Evolutionary conservation across 2,329 filamentous ascomycete genomes (phyloP).

Genomic region (Cladosporium sp.): DNA sequence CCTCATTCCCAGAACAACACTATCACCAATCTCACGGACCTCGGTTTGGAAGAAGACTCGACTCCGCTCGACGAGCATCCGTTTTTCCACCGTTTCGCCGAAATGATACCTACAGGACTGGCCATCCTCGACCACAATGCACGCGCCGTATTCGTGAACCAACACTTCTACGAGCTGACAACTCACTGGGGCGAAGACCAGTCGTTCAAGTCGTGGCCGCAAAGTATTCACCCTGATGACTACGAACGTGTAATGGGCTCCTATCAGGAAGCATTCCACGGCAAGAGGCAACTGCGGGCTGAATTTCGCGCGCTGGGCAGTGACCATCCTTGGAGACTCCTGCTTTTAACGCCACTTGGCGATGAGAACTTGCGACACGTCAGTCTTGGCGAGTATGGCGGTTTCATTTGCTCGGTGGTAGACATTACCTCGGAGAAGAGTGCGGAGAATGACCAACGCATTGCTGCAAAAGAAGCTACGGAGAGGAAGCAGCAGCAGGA

Average conservation of each 20-base stretch:
- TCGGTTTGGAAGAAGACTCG: neutral
- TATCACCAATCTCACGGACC: neutral
- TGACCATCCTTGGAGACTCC: constrained; percentile 37
- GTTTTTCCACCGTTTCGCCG: constrained; percentile 43
- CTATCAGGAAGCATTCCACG: constrained; percentile 40
- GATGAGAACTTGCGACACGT: constrained; percentile 34
- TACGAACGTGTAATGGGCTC: constrained; percentile 43
- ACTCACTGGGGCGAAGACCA: constrained; percentile 37
- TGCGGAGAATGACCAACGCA: constrained; percentile 39
- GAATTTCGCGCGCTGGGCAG: constrained; percentile 39
- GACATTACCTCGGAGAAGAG: constrained; percentile 45
- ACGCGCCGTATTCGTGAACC: constrained; percentile 44
- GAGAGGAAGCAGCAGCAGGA: constrained; percentile 35
- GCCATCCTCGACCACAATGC: constrained; percentile 43
- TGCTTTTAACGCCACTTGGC: constrained; percentile 40
- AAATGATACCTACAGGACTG: constrained; percentile 43
- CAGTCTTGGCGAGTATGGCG: constrained; percentile 33
- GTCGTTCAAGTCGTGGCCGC: constrained; percentile 43
- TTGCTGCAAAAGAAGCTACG: constrained; percentile 35
- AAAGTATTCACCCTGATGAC: constrained; percentile 42
- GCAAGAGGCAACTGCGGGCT: constrained; percentile 35
- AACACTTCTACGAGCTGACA: constrained; percentile 44
- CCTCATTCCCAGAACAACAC: neutral
- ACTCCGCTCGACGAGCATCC: constrained; percentile 34
- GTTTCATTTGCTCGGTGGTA: constrained; percentile 44